Evolutionary conservation across 2,329 filamentous ascomycete genomes (phyloP).

Genomic region (Teratosphaeria gauchensis): DNA sequence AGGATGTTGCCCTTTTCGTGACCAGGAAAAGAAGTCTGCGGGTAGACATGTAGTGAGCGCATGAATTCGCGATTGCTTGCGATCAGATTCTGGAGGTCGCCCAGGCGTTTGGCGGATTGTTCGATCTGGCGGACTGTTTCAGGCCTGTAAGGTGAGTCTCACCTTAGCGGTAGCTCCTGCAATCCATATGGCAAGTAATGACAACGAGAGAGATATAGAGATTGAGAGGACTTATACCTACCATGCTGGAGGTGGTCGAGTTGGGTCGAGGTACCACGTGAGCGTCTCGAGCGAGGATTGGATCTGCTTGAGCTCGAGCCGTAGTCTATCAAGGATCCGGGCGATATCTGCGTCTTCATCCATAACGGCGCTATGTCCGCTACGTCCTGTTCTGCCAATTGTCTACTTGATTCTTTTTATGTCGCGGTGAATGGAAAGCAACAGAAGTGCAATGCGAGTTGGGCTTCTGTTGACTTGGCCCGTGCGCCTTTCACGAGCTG

Average conservation of each 20-base stretch:
- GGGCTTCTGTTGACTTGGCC: not conserved
- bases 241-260: not conserved
- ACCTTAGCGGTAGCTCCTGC: not conserved
- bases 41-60: constrained; percentile 61
- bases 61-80: constrained; percentile 59
- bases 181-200: not conserved
- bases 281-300: not conserved
- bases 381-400: not conserved
- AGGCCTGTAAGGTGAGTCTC: not conserved
- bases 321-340: not conserved
- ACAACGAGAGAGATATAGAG: not conserved
- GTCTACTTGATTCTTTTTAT: not conserved
- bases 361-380: not conserved
- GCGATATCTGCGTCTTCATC: not conserved
- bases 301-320: not conserved
- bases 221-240: not conserved
- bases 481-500: not conserved
- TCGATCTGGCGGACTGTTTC: constrained; percentile 19
- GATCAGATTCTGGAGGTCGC: constrained; percentile 55
- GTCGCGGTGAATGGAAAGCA: not conserved
- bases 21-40: constrained; percentile 60
- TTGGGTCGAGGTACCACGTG: not conserved
- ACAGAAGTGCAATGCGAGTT: not conserved
- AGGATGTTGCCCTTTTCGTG: constrained; percentile 54
- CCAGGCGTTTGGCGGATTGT: constrained; percentile 48